Evolutionary conservation across 805 yeast species (phyloP), one percentile per base, ranked within the genome.

Genomic region (Candida krabiensis): DNA sequence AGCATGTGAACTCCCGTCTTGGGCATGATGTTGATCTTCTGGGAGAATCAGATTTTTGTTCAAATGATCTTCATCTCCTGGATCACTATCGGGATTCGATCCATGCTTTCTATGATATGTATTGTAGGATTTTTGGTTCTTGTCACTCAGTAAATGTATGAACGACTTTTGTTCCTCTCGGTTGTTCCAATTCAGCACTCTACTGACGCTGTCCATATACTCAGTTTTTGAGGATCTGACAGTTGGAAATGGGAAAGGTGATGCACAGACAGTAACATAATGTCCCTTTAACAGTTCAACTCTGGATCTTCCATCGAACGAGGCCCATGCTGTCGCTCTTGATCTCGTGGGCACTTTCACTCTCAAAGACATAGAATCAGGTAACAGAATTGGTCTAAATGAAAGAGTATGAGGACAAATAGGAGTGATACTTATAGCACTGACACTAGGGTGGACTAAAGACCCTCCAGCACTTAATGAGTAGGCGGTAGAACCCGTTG

Each of bases 401-500:
- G 96, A 86, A 31, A 91, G 71, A 0, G 97, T 88, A 57, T 91
- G 98, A 1, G 98, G 97, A 58, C 98, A 91, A 42, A 91, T 89
- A 0, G 98, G 98, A 0, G 98, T 89, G 5, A 91, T 89, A 39
- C 89, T 80, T 21, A 90, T 86, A 8, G 96, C 96, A 44, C 89
- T 83, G 12, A 91, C 95, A 22, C 87, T 89, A 0, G 98, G 97
- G 53, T 90, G 96, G 4, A 91, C 96, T 34, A 91, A 71, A 0
- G 96, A 83, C 1, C 98, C 98, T 11, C 97, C 97, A 0, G 98
- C 97, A 30, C 95, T 83, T 34, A 91, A 69, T 1, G 96, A 89
- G 61, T 91, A 91, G 0, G 98, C 98, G 0, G 98, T 91, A 2
- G 96, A 88, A 0, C 97, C 97, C 0, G 97, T 89, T 3, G 97